Base-by-base conservation (phyloP, 1,139 yeast species). In the Geotrichum fermentans region DNA sequence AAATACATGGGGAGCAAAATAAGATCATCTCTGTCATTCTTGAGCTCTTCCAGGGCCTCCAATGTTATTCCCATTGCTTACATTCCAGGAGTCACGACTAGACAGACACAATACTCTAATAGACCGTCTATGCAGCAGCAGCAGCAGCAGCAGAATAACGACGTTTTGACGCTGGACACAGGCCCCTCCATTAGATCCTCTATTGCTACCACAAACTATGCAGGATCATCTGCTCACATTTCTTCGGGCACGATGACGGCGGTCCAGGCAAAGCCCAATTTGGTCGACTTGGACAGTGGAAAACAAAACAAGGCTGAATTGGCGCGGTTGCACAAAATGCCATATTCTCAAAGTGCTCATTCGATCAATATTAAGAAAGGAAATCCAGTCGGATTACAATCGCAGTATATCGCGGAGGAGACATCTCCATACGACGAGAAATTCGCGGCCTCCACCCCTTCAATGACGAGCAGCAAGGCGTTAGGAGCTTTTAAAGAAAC, bases 11-110 rank as follows among this genome's bases (percentile, higher is more conserved):
- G n/a, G n/a, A 34, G 28, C 10, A 24, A 39, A 33, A 50, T 51
- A n/a, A 18, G 47, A 14, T 43, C 49, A 1, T 47, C 53, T 3
- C n/a, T 47, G 16, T 40, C 52, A 1, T 43, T 49, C 1, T 44
- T 51, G 17, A 51, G 46, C 3, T 40, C 83, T 47, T 82, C 92
- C 7, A 79, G 83, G 56, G 95, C 94, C 3, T 84, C 95, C 7
- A 89, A 89, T 65, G 82, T 90, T 54, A 76, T 89, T 54, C 96
- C 96, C n/a, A 83, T 89, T 55, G 96, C 95, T 1, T 89, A 89
- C 63, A 87, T 89, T 52, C 97, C 97, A 0, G 97, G 97, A 36
- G 96, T 88, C 17, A 58, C 61, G 28, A 58, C 59, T 29, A 50
- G 59, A 20, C 41, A 37, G 13, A 24, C 28, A 13, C 20, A 14